Evolutionary conservation across 345 rosid genomes (phyloP).

Genomic region (Hibiscus mutabilis): DNA sequence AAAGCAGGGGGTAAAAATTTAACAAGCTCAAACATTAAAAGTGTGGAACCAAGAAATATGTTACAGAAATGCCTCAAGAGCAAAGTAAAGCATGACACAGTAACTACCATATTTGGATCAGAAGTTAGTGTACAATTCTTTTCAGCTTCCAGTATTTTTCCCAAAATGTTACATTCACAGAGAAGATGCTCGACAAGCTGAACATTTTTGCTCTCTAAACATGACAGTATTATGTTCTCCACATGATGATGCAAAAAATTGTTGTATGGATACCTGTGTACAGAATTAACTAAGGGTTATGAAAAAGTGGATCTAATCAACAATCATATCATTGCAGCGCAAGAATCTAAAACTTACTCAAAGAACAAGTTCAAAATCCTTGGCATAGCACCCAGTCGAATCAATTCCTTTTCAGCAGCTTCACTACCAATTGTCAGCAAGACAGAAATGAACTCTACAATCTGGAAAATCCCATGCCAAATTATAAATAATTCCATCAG

Average conservation of each 20-base stretch:
- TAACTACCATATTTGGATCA: constrained; percentile 53
- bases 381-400: constrained; percentile 62
- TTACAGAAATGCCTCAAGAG: not conserved
- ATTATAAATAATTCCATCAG: not conserved
- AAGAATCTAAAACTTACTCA: constrained; percentile 50
- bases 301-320: constrained; percentile 16
- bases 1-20: not conserved
- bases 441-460: constrained; percentile 87
- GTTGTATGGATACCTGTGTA: constrained; percentile 83
- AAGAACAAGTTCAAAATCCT: constrained; percentile 71
- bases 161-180: constrained; percentile 63
- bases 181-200: constrained; percentile 61
- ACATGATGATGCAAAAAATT: constrained; percentile 90
- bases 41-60: constrained; percentile 3
- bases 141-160: constrained; percentile 70
- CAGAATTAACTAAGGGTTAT: constrained; percentile 22
- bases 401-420: constrained; percentile 79
- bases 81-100: not conserved
- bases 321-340: not conserved
- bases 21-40: constrained; percentile 11
- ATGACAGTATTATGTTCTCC: constrained; percentile 67
- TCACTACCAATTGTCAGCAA: constrained; percentile 72
- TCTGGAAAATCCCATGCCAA: constrained; percentile 36
- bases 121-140: constrained; percentile 36
- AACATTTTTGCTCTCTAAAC: constrained; percentile 73